Evolutionary conservation across 768 basidiomycete species (phyloP).

Genomic region (Ramaria sp.): DNA sequence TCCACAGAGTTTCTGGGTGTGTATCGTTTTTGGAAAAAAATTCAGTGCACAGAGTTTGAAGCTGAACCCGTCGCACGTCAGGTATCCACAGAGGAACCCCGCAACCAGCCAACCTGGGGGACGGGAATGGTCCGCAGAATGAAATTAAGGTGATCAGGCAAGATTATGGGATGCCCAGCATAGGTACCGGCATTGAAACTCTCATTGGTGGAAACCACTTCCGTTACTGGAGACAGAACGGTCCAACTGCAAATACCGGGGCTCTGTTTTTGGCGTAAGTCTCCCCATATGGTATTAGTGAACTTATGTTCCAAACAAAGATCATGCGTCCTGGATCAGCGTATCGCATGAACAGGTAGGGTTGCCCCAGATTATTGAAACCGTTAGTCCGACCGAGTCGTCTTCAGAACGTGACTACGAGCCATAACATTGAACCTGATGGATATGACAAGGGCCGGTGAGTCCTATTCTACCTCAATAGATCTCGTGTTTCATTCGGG

Average conservation of each 20-base stretch:
- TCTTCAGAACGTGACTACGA: slow-evolving; percentile 16
- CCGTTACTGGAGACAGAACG: slow-evolving; percentile 20
- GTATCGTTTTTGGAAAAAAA: background rate
- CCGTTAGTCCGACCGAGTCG: background rate
- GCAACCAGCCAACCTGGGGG: slow-evolving; percentile 13
- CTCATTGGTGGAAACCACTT: slow-evolving; percentile 11
- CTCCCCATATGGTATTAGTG: background rate
- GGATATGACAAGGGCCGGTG: slow-evolving; percentile 25
- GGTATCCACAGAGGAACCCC: slow-evolving; percentile 12
- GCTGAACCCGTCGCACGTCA: background rate
- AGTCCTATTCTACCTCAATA: background rate
- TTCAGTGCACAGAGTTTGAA: no score
- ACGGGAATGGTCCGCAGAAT: slow-evolving; percentile 11
- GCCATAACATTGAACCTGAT: slow-evolving; percentile 18
- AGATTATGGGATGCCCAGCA: background rate
- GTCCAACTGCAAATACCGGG: slow-evolving; percentile 20
- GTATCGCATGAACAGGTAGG: slow-evolving; percentile 8
- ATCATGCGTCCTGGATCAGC: background rate
- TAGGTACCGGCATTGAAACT: slow-evolving; percentile 17
- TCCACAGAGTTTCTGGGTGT: slow-evolving; percentile 8
- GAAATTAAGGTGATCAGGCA: slow-evolving; percentile 7
- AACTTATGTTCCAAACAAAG: background rate
- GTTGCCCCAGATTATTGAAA: background rate
- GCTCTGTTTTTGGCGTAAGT: slow-evolving; percentile 26
- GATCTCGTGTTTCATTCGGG: background rate